Conservation (phyloP, 441 rosid genomes). For the Populus hybrid region DNA sequence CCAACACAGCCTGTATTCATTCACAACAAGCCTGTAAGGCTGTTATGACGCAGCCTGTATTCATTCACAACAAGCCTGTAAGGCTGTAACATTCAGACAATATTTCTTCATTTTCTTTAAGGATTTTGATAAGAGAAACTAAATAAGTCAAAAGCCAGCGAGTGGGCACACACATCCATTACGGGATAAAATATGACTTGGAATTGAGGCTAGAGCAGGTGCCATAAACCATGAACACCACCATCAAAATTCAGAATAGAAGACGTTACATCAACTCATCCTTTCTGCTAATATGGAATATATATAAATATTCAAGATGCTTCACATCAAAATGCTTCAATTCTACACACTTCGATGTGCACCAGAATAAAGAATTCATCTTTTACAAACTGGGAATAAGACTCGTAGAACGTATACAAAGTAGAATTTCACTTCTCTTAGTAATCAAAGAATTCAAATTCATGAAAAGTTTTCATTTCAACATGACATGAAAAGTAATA, state of each 20-base stretch:
- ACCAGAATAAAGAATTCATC: slow-evolving; percentile 11
- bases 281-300: neutral
- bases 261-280: neutral
- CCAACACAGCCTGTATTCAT: neutral
- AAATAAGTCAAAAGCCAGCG: neutral
- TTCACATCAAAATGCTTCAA: neutral
- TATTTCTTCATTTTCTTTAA: neutral
- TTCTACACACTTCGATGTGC: slow-evolving; percentile 5
- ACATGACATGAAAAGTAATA: slow-evolving; percentile 28
- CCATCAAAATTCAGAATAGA: neutral
- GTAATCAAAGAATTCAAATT: slow-evolving; percentile 19
- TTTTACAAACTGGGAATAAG: slow-evolving; percentile 23
- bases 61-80: neutral
- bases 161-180: neutral
- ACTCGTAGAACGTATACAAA: slow-evolving; percentile 18
- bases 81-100: neutral
- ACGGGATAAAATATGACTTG: neutral
- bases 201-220: neutral
- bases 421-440: slow-evolving; percentile 16
- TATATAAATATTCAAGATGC: slow-evolving; percentile 5
- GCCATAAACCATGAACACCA: neutral
- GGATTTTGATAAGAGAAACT: neutral
- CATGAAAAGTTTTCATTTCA: slow-evolving; percentile 20
- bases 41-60: neutral
- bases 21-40: neutral